These are phyloP conservation scores for Colletotrichum abscissum DNA, from an alignment of 2,329 filamentous ascomycete species.

Conservation along the genomic window DNA sequence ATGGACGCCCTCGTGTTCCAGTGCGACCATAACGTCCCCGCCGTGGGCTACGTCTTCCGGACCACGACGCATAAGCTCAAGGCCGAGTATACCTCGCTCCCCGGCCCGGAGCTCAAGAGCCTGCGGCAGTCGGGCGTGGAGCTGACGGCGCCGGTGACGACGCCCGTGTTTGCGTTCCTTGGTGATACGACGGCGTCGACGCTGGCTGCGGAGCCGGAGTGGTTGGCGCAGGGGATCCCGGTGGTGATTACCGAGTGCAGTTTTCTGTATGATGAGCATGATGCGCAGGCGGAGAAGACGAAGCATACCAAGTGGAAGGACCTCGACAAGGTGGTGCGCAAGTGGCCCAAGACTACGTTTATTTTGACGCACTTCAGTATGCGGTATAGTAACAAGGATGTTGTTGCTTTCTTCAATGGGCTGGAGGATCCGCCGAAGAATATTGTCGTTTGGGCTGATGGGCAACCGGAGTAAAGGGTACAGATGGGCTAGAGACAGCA, in stretches of 20 bases:
- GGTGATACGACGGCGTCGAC: constrained; percentile 58
- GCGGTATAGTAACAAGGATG: constrained; percentile 52
- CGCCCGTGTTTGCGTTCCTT: constrained; percentile 59
- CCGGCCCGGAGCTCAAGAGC: constrained; percentile 49
- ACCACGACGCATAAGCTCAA: constrained; percentile 51
- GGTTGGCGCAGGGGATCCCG: constrained; percentile 51
- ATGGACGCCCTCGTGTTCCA: constrained; percentile 55
- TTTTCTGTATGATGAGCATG: constrained; percentile 56
- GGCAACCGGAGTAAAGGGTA: constrained; percentile 27
- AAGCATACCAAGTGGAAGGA: constrained; percentile 61
- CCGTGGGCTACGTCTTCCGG: constrained; percentile 59
- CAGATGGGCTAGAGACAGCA: neutral
- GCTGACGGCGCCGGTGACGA: constrained; percentile 52
- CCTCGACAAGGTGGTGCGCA: constrained; percentile 55
- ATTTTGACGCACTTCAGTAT: constrained; percentile 61
- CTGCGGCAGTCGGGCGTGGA: constrained; percentile 50
- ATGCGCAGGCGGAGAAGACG: constrained; percentile 55
- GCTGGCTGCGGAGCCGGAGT: constrained; percentile 51
- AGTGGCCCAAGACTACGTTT: constrained; percentile 56
- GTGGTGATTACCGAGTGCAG: constrained; percentile 63
- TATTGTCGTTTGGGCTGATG: constrained; percentile 60
- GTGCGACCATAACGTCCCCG: constrained; percentile 60
- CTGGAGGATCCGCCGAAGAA: constrained; percentile 52
- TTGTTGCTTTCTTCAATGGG: constrained; percentile 54
- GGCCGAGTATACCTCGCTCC: constrained; percentile 48